These are phyloP conservation scores for Blastocrithidia nonstop DNA, from an alignment of 208 protist species.

Conservation along the genomic window DNA sequence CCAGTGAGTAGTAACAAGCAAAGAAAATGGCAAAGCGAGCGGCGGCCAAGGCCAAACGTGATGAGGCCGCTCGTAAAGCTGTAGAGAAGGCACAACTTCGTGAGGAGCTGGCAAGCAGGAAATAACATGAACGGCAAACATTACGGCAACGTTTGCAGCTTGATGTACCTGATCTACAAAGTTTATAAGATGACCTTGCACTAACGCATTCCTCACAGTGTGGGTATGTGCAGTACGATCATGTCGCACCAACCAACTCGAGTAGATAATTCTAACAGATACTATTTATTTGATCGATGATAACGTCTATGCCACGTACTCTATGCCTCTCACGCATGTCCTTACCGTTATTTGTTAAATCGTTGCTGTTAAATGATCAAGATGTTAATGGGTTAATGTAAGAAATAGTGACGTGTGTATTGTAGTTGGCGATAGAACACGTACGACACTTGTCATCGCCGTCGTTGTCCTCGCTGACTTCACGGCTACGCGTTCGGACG, in stretches of 20 bases:
- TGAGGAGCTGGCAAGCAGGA: conserved; percentile 31
- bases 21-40: conserved; percentile 40
- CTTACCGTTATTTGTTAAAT: conserved; percentile 58
- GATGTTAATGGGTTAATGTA: conserved; percentile 69
- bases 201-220: no score
- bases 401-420: conserved; percentile 39
- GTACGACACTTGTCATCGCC: conserved; percentile 21
- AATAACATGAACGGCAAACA: conserved; percentile 42
- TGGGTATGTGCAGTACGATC: conserved; percentile 26
- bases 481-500: conserved; percentile 27
- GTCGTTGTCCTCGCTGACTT: no score
- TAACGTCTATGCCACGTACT: conserved; percentile 36
- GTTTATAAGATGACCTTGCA: no score
- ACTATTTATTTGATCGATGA: conserved; percentile 62
- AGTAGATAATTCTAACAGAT: no score
- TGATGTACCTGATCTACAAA: conserved; percentile 11
- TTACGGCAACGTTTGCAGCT: conserved; percentile 30
- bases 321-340: conserved; percentile 66
- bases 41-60: conserved; percentile 36
- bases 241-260: no score
- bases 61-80: conserved; percentile 26
- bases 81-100: conserved; percentile 23
- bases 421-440: conserved; percentile 37
- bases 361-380: conserved; percentile 36
- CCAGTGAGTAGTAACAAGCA: conserved; percentile 25